Percentiles rank a stretch among this genome's conserved stretches.
phyloP scores from a whole-genome alignment of 345 rosid species.

The Eutrema heterophyllum region DNA sequence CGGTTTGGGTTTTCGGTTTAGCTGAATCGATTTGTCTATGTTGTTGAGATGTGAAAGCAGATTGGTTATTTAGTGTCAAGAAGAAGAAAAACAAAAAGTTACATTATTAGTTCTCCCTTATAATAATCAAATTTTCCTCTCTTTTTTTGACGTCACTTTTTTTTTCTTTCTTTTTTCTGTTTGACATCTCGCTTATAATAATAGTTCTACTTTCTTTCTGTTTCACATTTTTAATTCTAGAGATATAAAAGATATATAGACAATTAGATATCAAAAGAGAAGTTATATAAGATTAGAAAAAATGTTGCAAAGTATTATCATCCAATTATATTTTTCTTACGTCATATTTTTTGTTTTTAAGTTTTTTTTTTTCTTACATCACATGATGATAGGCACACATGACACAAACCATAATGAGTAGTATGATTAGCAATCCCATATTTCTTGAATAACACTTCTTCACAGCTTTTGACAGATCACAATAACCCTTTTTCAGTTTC shows the following conservation, averaged over 20 bases:
- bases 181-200: too few relatives aligned
- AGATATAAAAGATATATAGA: not conserved
- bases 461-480: conserved; percentile 26
- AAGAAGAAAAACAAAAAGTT: not conserved
- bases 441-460: conserved; percentile 29
- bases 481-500: not conserved
- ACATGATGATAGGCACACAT: conserved; percentile 11
- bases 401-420: conserved; percentile 15
- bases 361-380: not conserved
- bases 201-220: too few relatives aligned
- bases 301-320: not conserved
- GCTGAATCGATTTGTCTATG: not conserved
- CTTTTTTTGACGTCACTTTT: not conserved
- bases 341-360: not conserved
- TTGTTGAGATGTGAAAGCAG: not conserved
- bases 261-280: not conserved
- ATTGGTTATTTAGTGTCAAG: not conserved
- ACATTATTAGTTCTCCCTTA: not conserved
- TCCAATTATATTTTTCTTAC: not conserved
- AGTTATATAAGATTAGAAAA: not conserved
- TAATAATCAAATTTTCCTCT: not conserved
- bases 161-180: too few relatives aligned
- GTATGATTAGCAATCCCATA: conserved; percentile 20
- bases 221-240: too few relatives aligned
- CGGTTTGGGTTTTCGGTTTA: not conserved